phyloP scores from a whole-genome alignment of 805 yeast species.

The Saccharomycopsis schoenii region DNA sequence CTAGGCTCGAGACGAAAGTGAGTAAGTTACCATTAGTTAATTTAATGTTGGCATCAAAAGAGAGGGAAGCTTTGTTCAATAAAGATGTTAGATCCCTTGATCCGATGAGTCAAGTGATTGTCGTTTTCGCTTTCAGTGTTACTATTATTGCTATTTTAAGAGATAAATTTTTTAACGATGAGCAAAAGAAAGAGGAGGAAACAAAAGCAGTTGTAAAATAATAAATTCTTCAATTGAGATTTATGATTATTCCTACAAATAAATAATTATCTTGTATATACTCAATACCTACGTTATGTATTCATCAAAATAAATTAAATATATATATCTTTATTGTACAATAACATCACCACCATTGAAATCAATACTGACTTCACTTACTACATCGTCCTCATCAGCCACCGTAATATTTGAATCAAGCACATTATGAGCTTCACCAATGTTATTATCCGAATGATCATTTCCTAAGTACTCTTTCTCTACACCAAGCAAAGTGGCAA shows the following conservation, averaged over 20 bases:
- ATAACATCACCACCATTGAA: not conserved
- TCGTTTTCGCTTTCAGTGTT: conserved; percentile 39
- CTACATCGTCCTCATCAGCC: not conserved
- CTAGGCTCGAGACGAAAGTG: conserved; percentile 23
- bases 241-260: not conserved
- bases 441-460: not conserved
- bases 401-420: not conserved
- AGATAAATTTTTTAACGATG: conserved; percentile 31
- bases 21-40: conserved; percentile 30
- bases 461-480: conserved; percentile 24
- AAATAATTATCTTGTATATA: not conserved
- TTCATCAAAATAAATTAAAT: not conserved
- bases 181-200: not conserved
- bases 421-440: not conserved
- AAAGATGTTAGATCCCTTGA: conserved; percentile 44
- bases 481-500: conserved; percentile 66
- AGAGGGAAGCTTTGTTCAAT: conserved; percentile 34
- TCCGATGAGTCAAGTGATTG: conserved; percentile 43
- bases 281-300: not conserved
- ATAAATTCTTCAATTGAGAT: not conserved
- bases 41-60: conserved; percentile 33
- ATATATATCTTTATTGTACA: not conserved
- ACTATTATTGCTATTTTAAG: conserved; percentile 43
- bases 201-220: not conserved
- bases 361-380: not conserved